These are phyloP conservation scores for Citeromyces hawaiiensis DNA, from an alignment of 1,139 yeast genomes.

Conservation along the genomic window DNA sequence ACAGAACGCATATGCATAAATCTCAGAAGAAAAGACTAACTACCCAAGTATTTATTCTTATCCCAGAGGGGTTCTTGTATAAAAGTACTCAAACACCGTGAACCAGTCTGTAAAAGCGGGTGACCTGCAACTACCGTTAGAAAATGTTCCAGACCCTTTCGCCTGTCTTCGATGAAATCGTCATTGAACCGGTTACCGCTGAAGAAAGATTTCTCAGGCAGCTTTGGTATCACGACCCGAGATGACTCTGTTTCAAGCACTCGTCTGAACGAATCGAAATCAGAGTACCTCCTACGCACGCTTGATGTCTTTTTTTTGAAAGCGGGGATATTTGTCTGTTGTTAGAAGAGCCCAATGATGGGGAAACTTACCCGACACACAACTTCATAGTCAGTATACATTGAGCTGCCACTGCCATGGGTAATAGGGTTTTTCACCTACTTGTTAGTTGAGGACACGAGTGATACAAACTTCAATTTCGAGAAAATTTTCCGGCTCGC, in stretches of 20 bases:
- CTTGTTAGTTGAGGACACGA: constrained; percentile 13
- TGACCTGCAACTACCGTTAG: constrained; percentile 79
- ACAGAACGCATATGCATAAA: too few species aligned
- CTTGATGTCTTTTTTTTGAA: constrained; percentile 53
- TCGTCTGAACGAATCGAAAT: constrained; percentile 71
- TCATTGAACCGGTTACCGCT: constrained; percentile 63
- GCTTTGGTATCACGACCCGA: constrained; percentile 69
- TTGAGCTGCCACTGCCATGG: constrained; percentile 53
- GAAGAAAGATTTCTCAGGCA: constrained; percentile 77
- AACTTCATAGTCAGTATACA: constrained; percentile 87
- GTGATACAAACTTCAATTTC: constrained; percentile 56
- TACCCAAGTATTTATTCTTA: constrained; percentile 13
- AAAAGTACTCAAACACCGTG: constrained; percentile 70
- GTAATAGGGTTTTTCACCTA: constrained; percentile 62
- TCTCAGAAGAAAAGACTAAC: too few species aligned
- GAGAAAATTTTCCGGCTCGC: constrained; percentile 88
- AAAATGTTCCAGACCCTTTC: constrained; percentile 77
- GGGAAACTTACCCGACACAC: constrained; percentile 43
- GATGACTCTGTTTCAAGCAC: constrained; percentile 65
- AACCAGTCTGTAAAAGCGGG: constrained; percentile 84
- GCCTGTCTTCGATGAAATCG: constrained; percentile 70
- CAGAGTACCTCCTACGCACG: constrained; percentile 82
- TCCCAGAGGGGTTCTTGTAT: constrained; percentile 86
- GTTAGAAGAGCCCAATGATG: background rate
- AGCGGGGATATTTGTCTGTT: constrained; percentile 65